phyloP scores from a whole-genome alignment of 177 flowering plant genomes.

The Telopea speciosissima region DNA sequence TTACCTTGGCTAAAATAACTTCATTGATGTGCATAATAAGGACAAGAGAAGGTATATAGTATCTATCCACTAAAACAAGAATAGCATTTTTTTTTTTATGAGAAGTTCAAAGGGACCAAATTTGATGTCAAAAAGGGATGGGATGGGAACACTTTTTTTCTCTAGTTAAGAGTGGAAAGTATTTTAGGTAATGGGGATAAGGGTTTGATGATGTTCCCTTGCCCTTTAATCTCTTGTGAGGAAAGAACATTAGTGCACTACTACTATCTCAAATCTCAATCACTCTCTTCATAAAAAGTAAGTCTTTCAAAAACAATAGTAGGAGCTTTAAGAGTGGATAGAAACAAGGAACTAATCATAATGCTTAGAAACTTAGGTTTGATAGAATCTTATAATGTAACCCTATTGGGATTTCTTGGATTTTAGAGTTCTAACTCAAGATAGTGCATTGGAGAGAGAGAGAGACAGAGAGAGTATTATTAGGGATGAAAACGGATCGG shows the following conservation, averaged over 20 bases:
- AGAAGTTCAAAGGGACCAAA: neutral
- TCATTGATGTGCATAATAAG: constrained; percentile 5
- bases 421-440: neutral
- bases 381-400: too few species aligned
- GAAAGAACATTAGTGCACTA: too few species aligned
- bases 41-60: constrained; percentile 3
- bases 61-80: constrained; percentile 3
- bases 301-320: too few species aligned
- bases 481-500: too few species aligned
- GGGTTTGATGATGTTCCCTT: neutral
- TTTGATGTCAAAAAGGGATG: neutral
- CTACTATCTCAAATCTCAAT: too few species aligned
- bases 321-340: too few species aligned
- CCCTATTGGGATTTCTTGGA: neutral
- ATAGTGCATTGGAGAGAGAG: too few species aligned
- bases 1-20: neutral
- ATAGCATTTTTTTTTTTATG: too few species aligned
- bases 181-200: neutral
- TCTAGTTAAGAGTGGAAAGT: neutral
- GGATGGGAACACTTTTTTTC: neutral
- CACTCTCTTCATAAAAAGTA: too few species aligned
- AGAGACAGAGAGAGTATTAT: too few species aligned
- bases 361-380: too few species aligned
- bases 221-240: neutral
- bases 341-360: too few species aligned